Base-by-base conservation (phyloP, 148 eudicot genomes). In the Amaranthus cruentus region DNA sequence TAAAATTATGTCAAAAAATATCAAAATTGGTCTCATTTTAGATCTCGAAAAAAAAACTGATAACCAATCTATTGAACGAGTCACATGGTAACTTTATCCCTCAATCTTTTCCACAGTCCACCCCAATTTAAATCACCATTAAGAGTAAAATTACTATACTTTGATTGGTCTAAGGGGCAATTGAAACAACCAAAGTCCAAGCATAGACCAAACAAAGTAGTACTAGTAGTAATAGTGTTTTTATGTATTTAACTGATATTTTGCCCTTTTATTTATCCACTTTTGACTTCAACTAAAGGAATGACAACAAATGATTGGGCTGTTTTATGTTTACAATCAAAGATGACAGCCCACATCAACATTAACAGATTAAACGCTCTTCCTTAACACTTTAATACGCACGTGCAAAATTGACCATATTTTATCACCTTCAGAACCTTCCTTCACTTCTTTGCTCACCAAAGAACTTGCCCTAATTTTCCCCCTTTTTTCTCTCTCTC, bases 381-480 rank as follows among this genome's bases (percentile, higher is more conserved):
- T 38, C 18, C 60, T 46, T 11, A 7, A 62, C 56, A 42, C 28
- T 15, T 0, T 47, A 62, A 6, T 6, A 15, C 21, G 4, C 80
- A 77, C 80, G 80, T 77, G 80, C 15, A 46, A 43, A 28, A 48
- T 77, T 77, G 75, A 77, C 80, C 56, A 5, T 6, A 5, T 6
- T 44, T 48, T 71, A 47, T 18, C 71, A 71, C 80, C 71, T 71
- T 77, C 52, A 53, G 70, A 55, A 77, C 75, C 65, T 77, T 56
- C 66, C 65, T 49, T 8, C 66, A 59, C 78, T 62, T 48, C 3
- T 49, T 64, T 65, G 42, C 54, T 28, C 38, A n/a, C 54, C 57
- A 8, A 44, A 47, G 6, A 4, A 52, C 13, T 48, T 64, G 54
- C 57, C 80, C 75, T 38, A 71, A 71, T 54, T 9, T 51, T 52